A percentile compares a stretch with the other conserved stretches of the same genome.
phyloP scores from a whole-genome alignment of 2,329 filamentous ascomycete genomes.

The Fusarium nanum region DNA sequence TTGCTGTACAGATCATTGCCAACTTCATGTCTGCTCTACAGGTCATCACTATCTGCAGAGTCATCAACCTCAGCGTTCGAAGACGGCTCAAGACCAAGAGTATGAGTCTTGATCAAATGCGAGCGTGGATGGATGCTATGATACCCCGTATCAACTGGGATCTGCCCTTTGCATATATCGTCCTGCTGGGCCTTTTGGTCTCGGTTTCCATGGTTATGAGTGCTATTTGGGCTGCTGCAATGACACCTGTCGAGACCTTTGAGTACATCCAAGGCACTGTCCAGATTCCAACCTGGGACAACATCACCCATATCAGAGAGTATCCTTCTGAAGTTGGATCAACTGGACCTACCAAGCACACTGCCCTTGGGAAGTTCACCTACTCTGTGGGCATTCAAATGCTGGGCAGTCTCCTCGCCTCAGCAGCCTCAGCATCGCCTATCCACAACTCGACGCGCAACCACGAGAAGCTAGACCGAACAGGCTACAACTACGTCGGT shows the following conservation, averaged over 20 bases:
- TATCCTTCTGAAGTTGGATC: slow-evolving; percentile 40
- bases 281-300: slow-evolving; percentile 35
- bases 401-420: slow-evolving; percentile 35
- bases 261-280: slow-evolving; percentile 27
- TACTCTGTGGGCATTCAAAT: slow-evolving; percentile 45
- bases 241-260: slow-evolving; percentile 38
- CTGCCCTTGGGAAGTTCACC: slow-evolving; percentile 37
- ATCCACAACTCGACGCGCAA: slow-evolving; percentile 24
- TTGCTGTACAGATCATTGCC: slow-evolving; percentile 13
- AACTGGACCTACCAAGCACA: slow-evolving; percentile 32
- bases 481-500: slow-evolving; percentile 44
- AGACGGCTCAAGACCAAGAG: slow-evolving; percentile 16
- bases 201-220: slow-evolving; percentile 24
- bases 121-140: slow-evolving; percentile 24
- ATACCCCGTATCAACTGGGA: slow-evolving; percentile 25
- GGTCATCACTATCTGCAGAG: neutral
- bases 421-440: slow-evolving; percentile 39
- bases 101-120: slow-evolving; percentile 21
- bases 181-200: slow-evolving; percentile 1
- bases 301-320: slow-evolving; percentile 36
- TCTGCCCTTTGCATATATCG: slow-evolving; percentile 3
- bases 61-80: slow-evolving; percentile 20
- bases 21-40: slow-evolving; percentile 11
- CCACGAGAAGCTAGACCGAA: slow-evolving; percentile 45
- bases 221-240: slow-evolving; percentile 40